Evolutionary conservation across 306 rosid genomes (phyloP), one percentile per base, ranked within the genome.

Genomic region (Cucurbita ficifolia): DNA sequence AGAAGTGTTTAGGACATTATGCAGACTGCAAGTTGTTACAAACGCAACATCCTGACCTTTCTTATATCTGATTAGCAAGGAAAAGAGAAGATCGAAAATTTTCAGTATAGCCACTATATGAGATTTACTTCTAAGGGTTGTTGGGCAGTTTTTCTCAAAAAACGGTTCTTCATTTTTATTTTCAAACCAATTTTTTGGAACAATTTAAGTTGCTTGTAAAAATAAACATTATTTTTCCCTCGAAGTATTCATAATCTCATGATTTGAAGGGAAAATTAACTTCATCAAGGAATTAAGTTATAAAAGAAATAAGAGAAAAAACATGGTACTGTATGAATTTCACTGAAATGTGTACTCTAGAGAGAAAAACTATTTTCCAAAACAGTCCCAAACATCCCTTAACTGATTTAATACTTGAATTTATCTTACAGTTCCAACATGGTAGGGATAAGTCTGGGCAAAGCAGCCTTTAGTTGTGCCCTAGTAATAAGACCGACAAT

Each of bases 401-500:
- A 22, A 68, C 21, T 19, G 54, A 17, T 68, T 43, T 43, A 12
- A 68, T 40, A 19, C 19, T 11, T 38, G 53, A 59, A 86, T 76
- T 73, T 77, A 75, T 78, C 96, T 84, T 85, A 93, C 98, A 93
- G 84, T 52, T 93, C 98, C 90, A 93, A 82, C 77, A 93, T 88
- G 17, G 98, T 90, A 64, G 98, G 96, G 55, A 93, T 78, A 82
- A 93, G 90, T 80, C 96, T 84, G 46, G 96, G 96, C 78, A 93
- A 75, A 82, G 98, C 96, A 17, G 90, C 86, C 82, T 93, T 93
- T 72, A 93, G 76, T 75, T 88, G 98, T 77, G 86, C 76, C 70
- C 98, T 83, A 59, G 93, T 85, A 75, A 93, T 84, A 72, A 93
- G 93, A 73, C 93, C 92, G 73, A 93, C 96, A 92, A 93, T 90